A percentile compares a stretch with the other conserved stretches of the same genome.
phyloP scores from a whole-genome alignment of 108 stramenopile species.

The Aureococcus anophagefferens region DNA sequence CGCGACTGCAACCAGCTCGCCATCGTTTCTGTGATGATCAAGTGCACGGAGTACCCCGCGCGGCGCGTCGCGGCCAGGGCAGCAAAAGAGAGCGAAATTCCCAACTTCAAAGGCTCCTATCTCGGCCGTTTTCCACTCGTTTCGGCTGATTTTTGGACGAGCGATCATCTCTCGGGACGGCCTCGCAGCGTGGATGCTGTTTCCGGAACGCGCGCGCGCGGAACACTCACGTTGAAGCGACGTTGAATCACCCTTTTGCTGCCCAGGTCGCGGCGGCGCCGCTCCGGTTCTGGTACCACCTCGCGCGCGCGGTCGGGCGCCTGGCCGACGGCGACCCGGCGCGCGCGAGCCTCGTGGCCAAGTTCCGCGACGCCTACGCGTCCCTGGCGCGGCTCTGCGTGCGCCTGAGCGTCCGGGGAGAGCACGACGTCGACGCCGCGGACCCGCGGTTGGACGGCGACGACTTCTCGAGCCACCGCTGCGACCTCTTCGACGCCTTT shows the following conservation, averaged over 20 bases:
- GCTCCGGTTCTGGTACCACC: not conserved
- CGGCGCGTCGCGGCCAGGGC: no score
- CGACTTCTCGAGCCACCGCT: not conserved
- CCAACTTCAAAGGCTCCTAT: no score
- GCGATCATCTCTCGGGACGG: no score
- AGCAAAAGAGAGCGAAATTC: no score
- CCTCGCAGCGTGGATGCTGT: no score
- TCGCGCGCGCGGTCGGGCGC: not conserved
- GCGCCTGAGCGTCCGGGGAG: not conserved
- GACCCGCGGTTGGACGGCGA: not conserved
- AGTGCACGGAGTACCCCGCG: conserved; percentile 42
- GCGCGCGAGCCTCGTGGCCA: not conserved
- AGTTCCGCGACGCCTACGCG: not conserved
- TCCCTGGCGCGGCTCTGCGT: not conserved
- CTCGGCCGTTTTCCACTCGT: no score
- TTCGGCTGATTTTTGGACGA: no score
- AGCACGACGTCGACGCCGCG: not conserved
- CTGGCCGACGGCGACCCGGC: not conserved
- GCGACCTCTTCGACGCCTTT: not conserved
- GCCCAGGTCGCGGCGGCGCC: not conserved
- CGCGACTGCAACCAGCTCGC: conserved; percentile 40
- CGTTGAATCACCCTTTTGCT: no score
- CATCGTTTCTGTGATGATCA: conserved; percentile 62
- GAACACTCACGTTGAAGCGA: no score
- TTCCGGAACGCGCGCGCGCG: no score